phyloP scores from a whole-genome alignment of 208 protist genomes.

The Leishmania gerbilli region DNA sequence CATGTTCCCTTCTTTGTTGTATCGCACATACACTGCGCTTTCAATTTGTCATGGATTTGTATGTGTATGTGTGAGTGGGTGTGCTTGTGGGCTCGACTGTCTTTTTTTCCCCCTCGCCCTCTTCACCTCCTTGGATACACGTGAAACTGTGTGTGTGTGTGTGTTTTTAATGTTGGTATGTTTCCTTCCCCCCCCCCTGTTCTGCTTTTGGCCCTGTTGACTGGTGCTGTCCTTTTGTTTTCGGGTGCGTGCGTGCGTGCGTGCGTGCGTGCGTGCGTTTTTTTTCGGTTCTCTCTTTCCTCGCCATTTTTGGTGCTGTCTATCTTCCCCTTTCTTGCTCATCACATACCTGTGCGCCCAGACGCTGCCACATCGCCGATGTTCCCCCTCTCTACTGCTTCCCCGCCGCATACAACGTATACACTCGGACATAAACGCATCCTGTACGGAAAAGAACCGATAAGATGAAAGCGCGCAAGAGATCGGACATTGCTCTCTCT shows the following conservation, averaged over 20 bases:
- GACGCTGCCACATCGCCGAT: not conserved
- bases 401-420: not conserved
- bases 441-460: not conserved
- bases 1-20: not conserved
- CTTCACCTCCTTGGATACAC: not conserved
- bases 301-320: too few species aligned
- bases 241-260: not conserved
- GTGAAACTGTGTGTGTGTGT: not conserved
- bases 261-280: not conserved
- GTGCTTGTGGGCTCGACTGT: not conserved
- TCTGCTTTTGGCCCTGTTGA: not conserved
- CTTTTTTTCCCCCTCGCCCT: not conserved
- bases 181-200: not conserved
- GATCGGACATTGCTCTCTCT: not conserved
- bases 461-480: not conserved
- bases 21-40: not conserved
- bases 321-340: not conserved
- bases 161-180: not conserved
- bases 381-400: not conserved
- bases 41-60: not conserved
- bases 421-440: not conserved
- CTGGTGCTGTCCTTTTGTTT: not conserved
- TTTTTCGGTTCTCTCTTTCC: not conserved
- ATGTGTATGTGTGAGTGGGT: not conserved
- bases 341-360: not conserved